A percentile compares a stretch with the other conserved stretches of the same genome.
Conservation (phyloP, 2,329 filamentous ascomycete genomes). For the Dothistroma septosporum region DNA sequence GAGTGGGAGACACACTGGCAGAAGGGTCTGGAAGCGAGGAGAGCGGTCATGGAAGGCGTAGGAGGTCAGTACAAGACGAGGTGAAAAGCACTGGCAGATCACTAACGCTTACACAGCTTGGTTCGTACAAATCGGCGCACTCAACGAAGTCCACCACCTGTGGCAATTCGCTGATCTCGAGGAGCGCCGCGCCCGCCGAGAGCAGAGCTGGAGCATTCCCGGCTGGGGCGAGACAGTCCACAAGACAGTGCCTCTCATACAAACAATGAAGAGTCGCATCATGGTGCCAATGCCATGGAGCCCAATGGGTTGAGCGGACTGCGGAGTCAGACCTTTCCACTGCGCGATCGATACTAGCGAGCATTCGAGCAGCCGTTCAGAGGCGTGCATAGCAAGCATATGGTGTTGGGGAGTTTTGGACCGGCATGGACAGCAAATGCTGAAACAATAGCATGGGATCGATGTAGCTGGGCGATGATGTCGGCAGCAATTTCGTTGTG, state of each 20-base stretch:
- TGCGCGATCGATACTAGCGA: neutral
- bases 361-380: neutral
- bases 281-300: slow-evolving; percentile 96
- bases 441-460: neutral
- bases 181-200: slow-evolving; percentile 81
- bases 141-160: slow-evolving; percentile 96
- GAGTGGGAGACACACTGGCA: slow-evolving; percentile 99
- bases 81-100: neutral
- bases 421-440: neutral
- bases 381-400: slow-evolving; percentile 4
- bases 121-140: slow-evolving; percentile 96
- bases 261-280: slow-evolving; percentile 92
- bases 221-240: slow-evolving; percentile 77
- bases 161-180: slow-evolving; percentile 98
- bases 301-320: slow-evolving; percentile 63
- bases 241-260: slow-evolving; percentile 96
- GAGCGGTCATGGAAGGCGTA: slow-evolving; percentile 91
- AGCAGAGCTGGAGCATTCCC: slow-evolving; percentile 92
- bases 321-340: neutral
- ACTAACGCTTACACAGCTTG: slow-evolving; percentile 62
- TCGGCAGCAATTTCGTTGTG: neutral
- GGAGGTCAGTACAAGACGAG: slow-evolving; percentile 16
- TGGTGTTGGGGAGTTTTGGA: neutral
- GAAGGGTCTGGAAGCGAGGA: slow-evolving; percentile 79
- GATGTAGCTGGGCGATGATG: neutral